These are phyloP conservation scores for Metarhizium humberi DNA, from an alignment of 2,329 filamentous ascomycete species.

Conservation along the genomic window DNA sequence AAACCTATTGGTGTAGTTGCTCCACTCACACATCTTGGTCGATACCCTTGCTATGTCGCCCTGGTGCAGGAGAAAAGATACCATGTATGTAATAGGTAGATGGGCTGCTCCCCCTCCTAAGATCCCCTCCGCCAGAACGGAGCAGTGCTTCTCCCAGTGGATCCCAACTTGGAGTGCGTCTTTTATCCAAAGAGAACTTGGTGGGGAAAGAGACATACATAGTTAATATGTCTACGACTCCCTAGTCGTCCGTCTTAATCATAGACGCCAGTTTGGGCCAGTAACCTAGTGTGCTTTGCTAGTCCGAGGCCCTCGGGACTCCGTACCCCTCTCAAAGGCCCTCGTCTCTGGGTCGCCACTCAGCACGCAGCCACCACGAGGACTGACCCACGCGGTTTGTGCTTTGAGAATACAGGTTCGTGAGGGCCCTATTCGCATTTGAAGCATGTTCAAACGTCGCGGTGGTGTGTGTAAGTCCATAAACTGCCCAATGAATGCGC, in stretches of 20 bases:
- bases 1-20: not conserved
- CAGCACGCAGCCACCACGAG: constrained; percentile 2
- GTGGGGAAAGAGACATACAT: not conserved
- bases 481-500: not conserved
- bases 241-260: not conserved
- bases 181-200: not conserved
- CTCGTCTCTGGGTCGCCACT: constrained; percentile 1
- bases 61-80: not conserved
- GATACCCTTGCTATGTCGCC: not conserved
- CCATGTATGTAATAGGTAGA: not conserved
- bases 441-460: not conserved
- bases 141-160: not conserved
- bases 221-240: not conserved
- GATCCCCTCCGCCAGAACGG: not conserved
- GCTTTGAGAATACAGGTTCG: not conserved
- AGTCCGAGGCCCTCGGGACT: not conserved
- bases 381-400: constrained; percentile 2
- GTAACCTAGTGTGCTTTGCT: constrained; percentile 2
- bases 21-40: constrained; percentile 1
- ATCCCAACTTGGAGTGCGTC: not conserved
- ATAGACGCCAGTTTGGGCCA: not conserved
- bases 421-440: not conserved
- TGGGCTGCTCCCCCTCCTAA: not conserved
- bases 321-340: not conserved
- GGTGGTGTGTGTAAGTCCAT: not conserved